Percentiles rank a stretch among this genome's conserved stretches.
Evolutionary conservation across 306 rosid species (phyloP).

Genomic region (Cucurbita ficifolia): DNA sequence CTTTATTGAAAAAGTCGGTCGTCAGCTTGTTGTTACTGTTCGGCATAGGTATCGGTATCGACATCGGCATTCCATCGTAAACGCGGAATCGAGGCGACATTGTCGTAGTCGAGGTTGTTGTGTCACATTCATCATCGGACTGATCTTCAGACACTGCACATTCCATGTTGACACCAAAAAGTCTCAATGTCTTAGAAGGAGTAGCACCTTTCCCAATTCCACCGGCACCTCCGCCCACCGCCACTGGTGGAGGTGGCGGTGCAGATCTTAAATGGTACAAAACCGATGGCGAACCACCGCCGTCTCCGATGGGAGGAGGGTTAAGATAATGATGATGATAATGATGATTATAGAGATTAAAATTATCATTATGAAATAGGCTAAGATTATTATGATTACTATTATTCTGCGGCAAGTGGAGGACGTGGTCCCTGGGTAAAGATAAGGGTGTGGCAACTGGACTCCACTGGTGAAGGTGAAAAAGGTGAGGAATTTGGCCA

Average conservation of each 20-base stretch:
- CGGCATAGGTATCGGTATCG: not conserved
- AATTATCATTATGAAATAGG: not conserved
- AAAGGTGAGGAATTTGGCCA: constrained; percentile 6
- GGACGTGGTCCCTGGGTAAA: constrained; percentile 9
- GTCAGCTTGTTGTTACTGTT: constrained; percentile 9
- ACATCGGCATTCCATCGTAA: constrained; percentile 27
- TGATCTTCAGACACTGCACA: constrained; percentile 11
- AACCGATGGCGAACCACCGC: not conserved
- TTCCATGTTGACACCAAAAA: constrained; percentile 35
- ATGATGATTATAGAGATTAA: not conserved
- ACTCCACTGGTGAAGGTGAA: not conserved
- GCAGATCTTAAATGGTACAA: constrained; percentile 16
- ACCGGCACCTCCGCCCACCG: constrained; percentile 9
- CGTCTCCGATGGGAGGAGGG: not conserved
- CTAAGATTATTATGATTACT: constrained; percentile 1
- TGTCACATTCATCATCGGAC: constrained; percentile 13
- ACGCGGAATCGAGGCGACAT: constrained; percentile 8
- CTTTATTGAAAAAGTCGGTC: constrained; percentile 20
- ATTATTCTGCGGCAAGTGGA: constrained; percentile 3
- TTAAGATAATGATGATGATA: not conserved
- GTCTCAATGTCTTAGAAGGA: constrained; percentile 25
- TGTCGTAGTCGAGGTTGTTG: not conserved
- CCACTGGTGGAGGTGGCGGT: not conserved
- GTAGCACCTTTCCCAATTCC: constrained; percentile 12
- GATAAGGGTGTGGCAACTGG: constrained; percentile 10